Evolutionary conservation across 805 yeast genomes (phyloP), one percentile per base, ranked within the genome.

Genomic region (Lipomyces spencermartinsiae): DNA sequence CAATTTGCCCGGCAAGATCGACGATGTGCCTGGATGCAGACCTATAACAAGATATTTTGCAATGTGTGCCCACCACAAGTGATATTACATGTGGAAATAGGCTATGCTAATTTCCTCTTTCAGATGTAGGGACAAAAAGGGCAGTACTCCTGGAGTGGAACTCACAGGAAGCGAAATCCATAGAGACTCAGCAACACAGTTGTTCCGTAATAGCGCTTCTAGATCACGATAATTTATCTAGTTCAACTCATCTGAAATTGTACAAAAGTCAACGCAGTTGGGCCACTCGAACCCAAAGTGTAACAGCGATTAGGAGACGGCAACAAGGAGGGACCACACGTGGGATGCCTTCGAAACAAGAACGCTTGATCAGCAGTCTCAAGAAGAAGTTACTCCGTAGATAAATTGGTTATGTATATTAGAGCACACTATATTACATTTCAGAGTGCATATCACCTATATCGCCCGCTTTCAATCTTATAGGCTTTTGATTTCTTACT

Each of bases 401-500:
- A 25, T 25, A 25, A 25, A 25, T 25, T 25, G 29, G 29, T 25
- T 25, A 25, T 25, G 29, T 25, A 25, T 25, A 43, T 43, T 43
- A n/a, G 16, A 7, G 22, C 10, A 43, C 49, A 34, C 53, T 61
- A 54, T 53, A 19, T 51, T 61, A 43, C 51, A 57, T 16, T 9
- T 8, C n/a, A 43, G 49, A 43, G n/a, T n/a, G n/a, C 49, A 43
- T 8, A 1, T 43, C 22, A 43, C 16, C 49, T 43, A 43, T 43
- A 43, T 43, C 49, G 22, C 49, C 16, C 16, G 8, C 22, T n/a
- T 43, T 43, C 49, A 43, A 19, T 43, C 49, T 43, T 43, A 43
- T 43, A 43, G 49, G 49, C 49, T 35, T 62, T 66, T 37, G 43
- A 54, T 19, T 43, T 43, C 63, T 73, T 74, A 25, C 74, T 68